These are phyloP conservation scores for Scutellaria baicalensis DNA, from an alignment of 257 asterid species.

Conservation along the genomic window DNA sequence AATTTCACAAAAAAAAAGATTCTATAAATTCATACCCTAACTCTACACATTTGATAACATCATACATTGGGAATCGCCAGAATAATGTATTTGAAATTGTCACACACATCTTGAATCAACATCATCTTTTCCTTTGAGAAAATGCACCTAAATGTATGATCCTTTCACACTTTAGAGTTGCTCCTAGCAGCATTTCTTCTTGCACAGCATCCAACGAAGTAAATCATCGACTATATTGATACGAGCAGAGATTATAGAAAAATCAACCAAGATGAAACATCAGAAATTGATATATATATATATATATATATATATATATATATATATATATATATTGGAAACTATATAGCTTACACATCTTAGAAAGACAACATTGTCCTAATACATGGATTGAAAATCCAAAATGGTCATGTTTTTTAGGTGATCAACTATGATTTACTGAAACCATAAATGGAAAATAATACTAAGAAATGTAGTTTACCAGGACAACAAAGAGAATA, in stretches of 20 bases:
- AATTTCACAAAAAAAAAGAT: not conserved
- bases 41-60: not conserved
- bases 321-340: too few relatives aligned
- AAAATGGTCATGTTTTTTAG: not conserved
- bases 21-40: not conserved
- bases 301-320: too few relatives aligned
- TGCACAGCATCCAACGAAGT: constrained; percentile 93
- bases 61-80: not conserved
- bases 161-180: constrained; percentile 39
- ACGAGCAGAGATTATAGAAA: not conserved
- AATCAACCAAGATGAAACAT: not conserved
- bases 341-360: too few relatives aligned
- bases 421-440: too few relatives aligned
- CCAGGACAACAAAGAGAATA: constrained; percentile 73
- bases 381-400: too few relatives aligned
- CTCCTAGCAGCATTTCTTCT: constrained; percentile 65
- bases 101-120: not conserved
- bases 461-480: constrained; percentile 18
- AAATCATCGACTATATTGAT: constrained; percentile 47
- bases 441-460: not conserved
- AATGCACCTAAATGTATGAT: too few relatives aligned
- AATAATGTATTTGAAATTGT: not conserved
- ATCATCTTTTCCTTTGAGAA: not conserved
- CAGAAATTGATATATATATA: not conserved
- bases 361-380: too few relatives aligned